A percentile compares a stretch with the other conserved stretches of the same genome.
These are phyloP conservation scores for Fusarium pseudograminearum DNA, from an alignment of 2,329 filamentous ascomycete genomes.

Conservation along the genomic window DNA sequence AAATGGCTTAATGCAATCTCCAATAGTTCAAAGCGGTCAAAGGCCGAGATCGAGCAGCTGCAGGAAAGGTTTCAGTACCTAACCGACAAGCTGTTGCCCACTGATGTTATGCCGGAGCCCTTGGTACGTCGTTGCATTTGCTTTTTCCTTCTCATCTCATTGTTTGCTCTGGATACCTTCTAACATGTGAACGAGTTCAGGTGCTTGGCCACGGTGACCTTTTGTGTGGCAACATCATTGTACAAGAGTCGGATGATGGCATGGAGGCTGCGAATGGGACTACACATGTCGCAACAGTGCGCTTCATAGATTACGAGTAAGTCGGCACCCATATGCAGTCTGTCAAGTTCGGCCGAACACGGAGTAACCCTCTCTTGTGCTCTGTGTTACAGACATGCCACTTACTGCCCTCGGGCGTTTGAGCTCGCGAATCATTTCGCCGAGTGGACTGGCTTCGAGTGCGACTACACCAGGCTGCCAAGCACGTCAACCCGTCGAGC, in stretches of 20 bases:
- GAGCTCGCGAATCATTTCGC: slow-evolving; percentile 44
- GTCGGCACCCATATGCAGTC: slow-evolving; percentile 5
- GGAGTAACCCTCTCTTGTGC: neutral
- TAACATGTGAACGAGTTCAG: slow-evolving; percentile 13
- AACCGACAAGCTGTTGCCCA: slow-evolving; percentile 15
- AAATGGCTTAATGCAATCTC: slow-evolving; percentile 40
- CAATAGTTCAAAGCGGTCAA: slow-evolving; percentile 1
- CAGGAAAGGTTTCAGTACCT: slow-evolving; percentile 36
- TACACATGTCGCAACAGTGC: slow-evolving; percentile 24
- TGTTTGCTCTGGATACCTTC: neutral
- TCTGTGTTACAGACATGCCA: slow-evolving; percentile 34
- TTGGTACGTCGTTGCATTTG: slow-evolving; percentile 28
- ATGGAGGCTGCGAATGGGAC: neutral
- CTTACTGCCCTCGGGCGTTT: slow-evolving; percentile 41
- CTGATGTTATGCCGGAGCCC: slow-evolving; percentile 16
- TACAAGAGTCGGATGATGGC: slow-evolving; percentile 24
- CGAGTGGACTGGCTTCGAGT: slow-evolving; percentile 42
- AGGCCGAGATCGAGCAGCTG: slow-evolving; percentile 11
- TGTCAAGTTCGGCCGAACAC: neutral
- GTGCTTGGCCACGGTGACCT: slow-evolving; percentile 43
- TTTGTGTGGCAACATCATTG: slow-evolving; percentile 41
- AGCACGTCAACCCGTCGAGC: slow-evolving; percentile 27
- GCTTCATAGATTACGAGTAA: slow-evolving; percentile 45
- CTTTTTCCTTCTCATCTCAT: neutral
- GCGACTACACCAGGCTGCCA: slow-evolving; percentile 26